Evolutionary conservation across 345 rosid genomes (phyloP), one percentile per base, ranked within the genome.

Genomic region (Salix suchowensis): DNA sequence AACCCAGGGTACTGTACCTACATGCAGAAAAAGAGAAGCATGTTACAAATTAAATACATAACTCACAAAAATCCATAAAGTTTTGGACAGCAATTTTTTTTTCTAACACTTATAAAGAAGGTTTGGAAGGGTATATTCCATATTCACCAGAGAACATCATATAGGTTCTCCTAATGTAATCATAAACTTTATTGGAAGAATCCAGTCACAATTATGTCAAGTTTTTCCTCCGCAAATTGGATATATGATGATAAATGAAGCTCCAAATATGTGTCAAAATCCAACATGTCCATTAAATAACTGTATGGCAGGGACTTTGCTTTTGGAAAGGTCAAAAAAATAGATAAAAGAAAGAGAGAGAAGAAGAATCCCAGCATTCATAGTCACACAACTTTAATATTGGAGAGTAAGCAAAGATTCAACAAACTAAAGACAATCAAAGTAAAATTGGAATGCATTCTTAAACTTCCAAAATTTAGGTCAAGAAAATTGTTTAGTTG

Each of bases 1-100:
- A 94, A 81, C 68, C 94, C 94, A 68, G 98, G 98, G 82, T 92
- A 94, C 30, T 91, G 97, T 77, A 94, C 94, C 98, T 94, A 79
- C 73, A 44, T 67, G 79, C 81, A 82, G 26, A 65, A 67, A 68
- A 46, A 46, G 50, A 46, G 50, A 13, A 46, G 50, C 50, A 46
- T 46, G 21, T 7, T 44, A 11, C 23, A 58, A 58, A n/a, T 55
- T 23, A 72, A 39, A 14, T n/a, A 36, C n/a, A 46, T 36, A 16
- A n/a, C 40, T 58, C 54, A 58, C 14, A 28, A 69, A 24, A 14
- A 73, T 42, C 32, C 21, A 0, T 18, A 19, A 50, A 50, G n/a
- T 50, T 50, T 50, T 6, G 7, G 6, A 18, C 0, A 50, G 18
- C 55, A 4, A 18, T 2, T 18, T 18, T 18, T 16, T 50, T 16